Evolutionary conservation across 2,329 filamentous ascomycete species (phyloP), one percentile per base, ranked within the genome.

Genomic region (Hymenoscyphus fraxineus): DNA sequence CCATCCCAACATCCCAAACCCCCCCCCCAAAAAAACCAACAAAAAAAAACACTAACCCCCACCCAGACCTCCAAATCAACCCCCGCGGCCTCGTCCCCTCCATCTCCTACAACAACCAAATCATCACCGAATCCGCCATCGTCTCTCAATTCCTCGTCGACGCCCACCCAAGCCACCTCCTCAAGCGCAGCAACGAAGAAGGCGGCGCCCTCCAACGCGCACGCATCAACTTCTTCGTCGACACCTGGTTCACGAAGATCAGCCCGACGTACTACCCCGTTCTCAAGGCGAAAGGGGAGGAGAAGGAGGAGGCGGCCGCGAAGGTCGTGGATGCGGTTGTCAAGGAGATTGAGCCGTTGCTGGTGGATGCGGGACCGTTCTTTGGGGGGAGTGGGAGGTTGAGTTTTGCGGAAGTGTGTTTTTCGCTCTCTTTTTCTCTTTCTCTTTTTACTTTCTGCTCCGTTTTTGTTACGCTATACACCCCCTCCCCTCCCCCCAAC

Each of bases 21-120:
- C 9, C 35, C 6, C 4, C 35, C 35, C 9, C 35, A 35, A 35
- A 35, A 35, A 35, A 35, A 35, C n/a, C 1, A 9, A 55, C 51
- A 35, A 15, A 3, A 56, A 9, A 22, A 15, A 2, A 13, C 16
- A 5, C 19, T 56, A 22, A 27, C 22, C 3, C 15, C 10, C n/a
- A 10, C 91, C n/a, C 15, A 80, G 95, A 94, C 74, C 83, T 95
- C 9, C 80, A 88, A 60, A 79, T 95, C 74, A 93, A 94, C 79
- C 90, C 91, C 69, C 86, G 90, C 64, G 92, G 92, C 15, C 84
- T 93, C 2, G 90, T 95, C 4, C 91, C 92, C 0, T 79, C 86
- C 0, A 78, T 95, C 63, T 82, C 84, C 31, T 89, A 89, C 79
- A 82, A 86, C 67, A 82, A 81, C 66, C 82, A 89, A 67, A 88